phyloP scores from a whole-genome alignment of 768 basidiomycete genomes.

The Lactarius indigo region DNA sequence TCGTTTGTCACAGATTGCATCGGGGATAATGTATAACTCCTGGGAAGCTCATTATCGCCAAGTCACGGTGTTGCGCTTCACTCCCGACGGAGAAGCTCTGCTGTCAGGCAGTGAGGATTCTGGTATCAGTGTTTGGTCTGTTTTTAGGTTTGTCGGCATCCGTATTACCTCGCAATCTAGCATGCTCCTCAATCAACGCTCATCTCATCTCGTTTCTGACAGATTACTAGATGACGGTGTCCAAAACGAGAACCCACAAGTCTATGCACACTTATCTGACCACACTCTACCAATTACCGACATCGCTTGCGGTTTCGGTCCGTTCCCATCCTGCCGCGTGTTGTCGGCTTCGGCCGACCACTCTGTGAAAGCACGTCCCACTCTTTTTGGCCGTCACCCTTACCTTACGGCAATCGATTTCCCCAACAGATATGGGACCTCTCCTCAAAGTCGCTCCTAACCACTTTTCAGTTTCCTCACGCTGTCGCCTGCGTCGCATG shows the following conservation, averaged over 20 bases:
- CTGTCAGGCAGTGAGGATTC: slow-evolving; percentile 91
- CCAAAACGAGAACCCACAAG: slow-evolving; percentile 72
- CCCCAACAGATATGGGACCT: slow-evolving; percentile 73
- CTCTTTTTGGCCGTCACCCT: slow-evolving; percentile 1
- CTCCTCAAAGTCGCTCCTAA: slow-evolving; percentile 66
- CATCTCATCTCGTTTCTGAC: slow-evolving; percentile 5
- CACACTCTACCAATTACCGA: slow-evolving; percentile 90
- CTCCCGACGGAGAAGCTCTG: slow-evolving; percentile 73
- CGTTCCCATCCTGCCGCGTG: slow-evolving; percentile 71
- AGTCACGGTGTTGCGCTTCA: slow-evolving; percentile 79
- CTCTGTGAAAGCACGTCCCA: slow-evolving; percentile 72
- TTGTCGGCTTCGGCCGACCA: slow-evolving; percentile 85
- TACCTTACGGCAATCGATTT: slow-evolving; percentile 6
- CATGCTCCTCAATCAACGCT: neutral
- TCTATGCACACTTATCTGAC: slow-evolving; percentile 79
- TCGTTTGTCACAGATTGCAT: slow-evolving; percentile 59
- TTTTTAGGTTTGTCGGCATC: slow-evolving; percentile 62
- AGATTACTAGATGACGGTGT: slow-evolving; percentile 74
- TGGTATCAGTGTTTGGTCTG: slow-evolving; percentile 82
- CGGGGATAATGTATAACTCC: slow-evolving; percentile 87
- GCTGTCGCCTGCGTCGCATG: slow-evolving; percentile 67
- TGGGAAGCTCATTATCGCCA: slow-evolving; percentile 97
- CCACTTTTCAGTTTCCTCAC: slow-evolving; percentile 84
- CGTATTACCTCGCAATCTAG: slow-evolving; percentile 12
- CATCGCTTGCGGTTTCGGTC: slow-evolving; percentile 73